phyloP scores from a whole-genome alignment of 768 basidiomycete species.

The Pleurotus citrinopileatus region DNA sequence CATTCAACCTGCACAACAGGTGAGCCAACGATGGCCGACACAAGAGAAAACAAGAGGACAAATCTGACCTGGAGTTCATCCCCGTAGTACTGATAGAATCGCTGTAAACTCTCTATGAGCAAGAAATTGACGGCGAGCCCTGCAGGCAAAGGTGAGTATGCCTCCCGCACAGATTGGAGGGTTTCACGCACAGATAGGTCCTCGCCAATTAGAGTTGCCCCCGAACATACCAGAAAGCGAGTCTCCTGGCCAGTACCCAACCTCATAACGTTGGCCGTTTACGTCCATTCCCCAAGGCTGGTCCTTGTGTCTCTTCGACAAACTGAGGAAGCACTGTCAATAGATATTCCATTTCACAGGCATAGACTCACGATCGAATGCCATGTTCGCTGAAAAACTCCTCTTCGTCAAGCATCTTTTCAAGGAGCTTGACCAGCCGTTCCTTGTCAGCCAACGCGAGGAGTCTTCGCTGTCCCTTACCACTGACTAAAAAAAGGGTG shows the following conservation, averaged over 20 bases:
- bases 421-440: constrained; percentile 78
- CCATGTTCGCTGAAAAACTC: constrained; percentile 97
- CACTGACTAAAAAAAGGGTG: constrained; percentile 37
- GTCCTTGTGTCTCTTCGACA: constrained; percentile 89
- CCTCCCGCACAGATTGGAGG: neutral
- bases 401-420: constrained; percentile 96
- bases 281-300: constrained; percentile 95
- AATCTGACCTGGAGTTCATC: constrained; percentile 67
- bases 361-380: constrained; percentile 81
- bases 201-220: constrained; percentile 97
- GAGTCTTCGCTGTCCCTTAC: constrained; percentile 83
- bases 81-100: constrained; percentile 98
- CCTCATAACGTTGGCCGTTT: constrained; percentile 87
- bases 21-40: constrained; percentile 3
- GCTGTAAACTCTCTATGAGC: constrained; percentile 92
- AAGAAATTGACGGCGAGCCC: constrained; percentile 98
- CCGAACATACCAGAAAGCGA: constrained; percentile 98
- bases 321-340: constrained; percentile 33
- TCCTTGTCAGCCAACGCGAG: constrained; percentile 93
- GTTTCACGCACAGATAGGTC: constrained; percentile 68
- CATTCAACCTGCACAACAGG: constrained; percentile 68
- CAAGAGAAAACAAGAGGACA: neutral
- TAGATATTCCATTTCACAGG: neutral
- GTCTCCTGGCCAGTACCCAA: constrained; percentile 98
- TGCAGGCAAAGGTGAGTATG: constrained; percentile 20